These are phyloP conservation scores for Suillus variegatus DNA, from an alignment of 768 basidiomycete species.

Conservation along the genomic window DNA sequence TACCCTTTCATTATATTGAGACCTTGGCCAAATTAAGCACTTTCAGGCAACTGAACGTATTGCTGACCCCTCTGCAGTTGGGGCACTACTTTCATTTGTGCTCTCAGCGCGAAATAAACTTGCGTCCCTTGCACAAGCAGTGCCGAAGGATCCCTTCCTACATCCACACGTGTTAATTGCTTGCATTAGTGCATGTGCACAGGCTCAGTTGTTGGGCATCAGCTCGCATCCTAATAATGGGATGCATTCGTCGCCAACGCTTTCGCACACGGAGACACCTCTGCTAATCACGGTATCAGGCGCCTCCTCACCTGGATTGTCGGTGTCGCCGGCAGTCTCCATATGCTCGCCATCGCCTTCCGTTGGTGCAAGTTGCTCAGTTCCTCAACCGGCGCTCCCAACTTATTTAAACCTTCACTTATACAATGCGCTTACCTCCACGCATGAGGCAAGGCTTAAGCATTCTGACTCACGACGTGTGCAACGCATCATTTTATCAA, in stretches of 20 bases:
- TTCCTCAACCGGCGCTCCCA: background rate
- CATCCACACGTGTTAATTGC: constrained; percentile 60
- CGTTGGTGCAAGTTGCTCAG: constrained; percentile 33
- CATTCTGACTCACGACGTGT: constrained; percentile 59
- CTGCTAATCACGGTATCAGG: constrained; percentile 11
- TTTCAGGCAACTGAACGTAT: constrained; percentile 67
- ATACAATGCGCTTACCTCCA: constrained; percentile 23
- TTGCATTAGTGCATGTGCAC: constrained; percentile 40
- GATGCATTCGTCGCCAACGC: constrained; percentile 16
- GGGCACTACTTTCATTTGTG: constrained; percentile 70
- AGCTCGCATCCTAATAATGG: constrained; percentile 9
- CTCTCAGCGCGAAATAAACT: constrained; percentile 71
- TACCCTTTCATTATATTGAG: constrained; percentile 5
- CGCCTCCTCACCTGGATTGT: constrained; percentile 14
- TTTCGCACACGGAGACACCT: constrained; percentile 34
- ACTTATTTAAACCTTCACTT: constrained; percentile 27
- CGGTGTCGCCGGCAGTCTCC: constrained; percentile 21
- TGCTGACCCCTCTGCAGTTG: constrained; percentile 71
- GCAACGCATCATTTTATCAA: constrained; percentile 60
- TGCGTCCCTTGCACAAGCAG: constrained; percentile 44
- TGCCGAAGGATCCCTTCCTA: constrained; percentile 80
- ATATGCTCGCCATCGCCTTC: constrained; percentile 21
- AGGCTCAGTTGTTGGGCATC: constrained; percentile 19
- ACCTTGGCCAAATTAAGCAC: constrained; percentile 3
- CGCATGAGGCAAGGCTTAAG: constrained; percentile 31